phyloP scores from a whole-genome alignment of 2,329 filamentous ascomycete genomes.

The Colletotrichum eremochloae region DNA sequence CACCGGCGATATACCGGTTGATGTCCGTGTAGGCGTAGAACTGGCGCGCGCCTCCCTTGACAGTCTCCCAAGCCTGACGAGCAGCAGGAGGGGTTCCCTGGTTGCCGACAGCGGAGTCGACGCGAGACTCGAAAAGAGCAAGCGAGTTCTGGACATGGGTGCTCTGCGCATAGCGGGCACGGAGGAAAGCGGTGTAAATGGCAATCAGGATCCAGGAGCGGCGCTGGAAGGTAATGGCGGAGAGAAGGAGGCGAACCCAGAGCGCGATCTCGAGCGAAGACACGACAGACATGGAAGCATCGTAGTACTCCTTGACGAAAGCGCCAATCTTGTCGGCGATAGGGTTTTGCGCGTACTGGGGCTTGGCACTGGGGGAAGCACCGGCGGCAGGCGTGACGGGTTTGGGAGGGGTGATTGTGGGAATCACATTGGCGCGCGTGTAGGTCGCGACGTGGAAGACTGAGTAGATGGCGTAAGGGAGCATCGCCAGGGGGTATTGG shows the following conservation, averaged over 20 bases:
- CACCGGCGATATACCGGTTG: conserved; percentile 76
- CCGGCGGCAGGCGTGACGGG: conserved; percentile 65
- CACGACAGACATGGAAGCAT: conserved; percentile 94
- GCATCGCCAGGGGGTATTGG: conserved; percentile 89
- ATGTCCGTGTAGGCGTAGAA: conserved; percentile 85
- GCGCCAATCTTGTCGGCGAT: conserved; percentile 86
- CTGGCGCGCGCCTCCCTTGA: conserved; percentile 81
- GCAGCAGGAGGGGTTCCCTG: conserved; percentile 87
- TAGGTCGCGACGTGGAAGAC: conserved; percentile 99
- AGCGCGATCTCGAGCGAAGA: conserved; percentile 88
- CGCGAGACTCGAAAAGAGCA: conserved; percentile 76
- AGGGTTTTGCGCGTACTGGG: conserved; percentile 67
- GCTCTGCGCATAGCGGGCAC: conserved; percentile 91
- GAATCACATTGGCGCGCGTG: conserved; percentile 92
- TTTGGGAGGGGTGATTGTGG: conserved; percentile 80
- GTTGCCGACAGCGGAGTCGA: conserved; percentile 86
- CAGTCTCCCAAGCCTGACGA: conserved; percentile 82
- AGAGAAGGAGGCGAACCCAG: conserved; percentile 85
- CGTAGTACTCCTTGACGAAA: conserved; percentile 99
- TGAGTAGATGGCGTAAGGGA: conserved; percentile 97
- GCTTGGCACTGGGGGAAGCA: conserved; percentile 69
- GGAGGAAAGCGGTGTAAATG: conserved; percentile 92
- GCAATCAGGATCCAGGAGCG: conserved; percentile 89
- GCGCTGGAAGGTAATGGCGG: conserved; percentile 88
- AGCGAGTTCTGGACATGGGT: conserved; percentile 91